Evolutionary conservation across 2,329 filamentous ascomycete species (phyloP), one percentile per base, ranked within the genome.

Genomic region (Scytalidium sp.): DNA sequence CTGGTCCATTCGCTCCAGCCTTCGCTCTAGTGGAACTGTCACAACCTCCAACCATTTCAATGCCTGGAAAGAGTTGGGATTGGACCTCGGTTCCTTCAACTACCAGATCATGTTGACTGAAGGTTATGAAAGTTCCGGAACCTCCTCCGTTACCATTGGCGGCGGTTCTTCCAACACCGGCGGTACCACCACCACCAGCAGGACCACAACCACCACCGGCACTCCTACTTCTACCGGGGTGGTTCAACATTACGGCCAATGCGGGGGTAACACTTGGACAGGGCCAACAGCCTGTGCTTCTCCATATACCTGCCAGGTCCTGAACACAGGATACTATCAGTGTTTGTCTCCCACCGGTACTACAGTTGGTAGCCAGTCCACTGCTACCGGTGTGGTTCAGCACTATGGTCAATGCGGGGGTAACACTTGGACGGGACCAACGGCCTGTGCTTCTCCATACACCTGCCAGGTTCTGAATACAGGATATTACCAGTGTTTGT

Each of bases 31-130:
- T 47, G 79, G 78, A 2, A 75, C 71, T 9, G 73, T 82, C 54
- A 75, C 71, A 39, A 68, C 69, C 3, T 64, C 60, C 27, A 74
- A 71, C 55, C 76, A 80, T 61, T 80, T 81, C 58, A 67, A 75
- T 56, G 76, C 76, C 5, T 81, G 78, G 78, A 61, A 62, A 20
- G 66, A 67, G 29, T 58, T 63, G 19, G 77, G 78, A 4, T 61
- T 79, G 60, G 67, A 61, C 19, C 60, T 80, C 6, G 78, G 78
- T 5, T 67, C 43, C 3, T 27, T 25, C 40, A 44, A 80, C 62
- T 81, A 80, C 61, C 71, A 75, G 68, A 78, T 81, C 52, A 64
- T 79, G 21, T 78, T 78, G 15, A 76, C 75, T 1, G 78, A 81
- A 63, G 78, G 75, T 3, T 79, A 79, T 63, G 64, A 69, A 52